Percentiles rank a stretch among this genome's conserved stretches.
Conservation (phyloP, 73 alveolate genomes). For the Paramecium biaurelia region DNA sequence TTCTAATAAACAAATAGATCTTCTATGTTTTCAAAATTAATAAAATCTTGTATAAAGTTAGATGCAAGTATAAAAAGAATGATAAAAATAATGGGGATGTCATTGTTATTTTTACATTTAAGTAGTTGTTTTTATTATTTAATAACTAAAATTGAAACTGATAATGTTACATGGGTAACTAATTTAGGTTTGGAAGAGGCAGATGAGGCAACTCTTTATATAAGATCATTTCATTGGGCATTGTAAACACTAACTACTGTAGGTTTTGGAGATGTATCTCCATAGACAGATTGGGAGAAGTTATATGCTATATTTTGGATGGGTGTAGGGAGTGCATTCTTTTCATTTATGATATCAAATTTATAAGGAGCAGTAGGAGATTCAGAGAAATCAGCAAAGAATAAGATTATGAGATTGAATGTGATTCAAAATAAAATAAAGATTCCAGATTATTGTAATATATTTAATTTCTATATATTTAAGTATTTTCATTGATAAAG, state of each 20-base stretch:
- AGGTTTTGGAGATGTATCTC: conserved; percentile 71
- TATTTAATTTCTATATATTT: not conserved
- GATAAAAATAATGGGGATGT: conserved; percentile 60
- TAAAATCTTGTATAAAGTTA: conserved; percentile 40
- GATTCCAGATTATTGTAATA: conserved; percentile 6
- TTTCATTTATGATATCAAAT: conserved; percentile 68
- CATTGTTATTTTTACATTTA: conserved; percentile 65
- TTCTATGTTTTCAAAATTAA: conserved; percentile 18
- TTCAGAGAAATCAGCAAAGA: conserved; percentile 21
- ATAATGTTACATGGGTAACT: conserved; percentile 64
- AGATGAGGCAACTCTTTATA: conserved; percentile 35
- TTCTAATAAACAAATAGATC: conserved; percentile 56
- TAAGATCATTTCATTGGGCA: conserved; percentile 69
- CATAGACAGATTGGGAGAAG: conserved; percentile 60
- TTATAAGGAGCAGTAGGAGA: conserved; percentile 55
- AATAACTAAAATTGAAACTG: conserved; percentile 53
- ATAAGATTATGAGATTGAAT: conserved; percentile 43
- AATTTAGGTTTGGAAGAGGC: conserved; percentile 37
- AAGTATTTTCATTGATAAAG: conserved; percentile 11
- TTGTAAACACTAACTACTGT: conserved; percentile 70
- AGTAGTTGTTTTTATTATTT: conserved; percentile 66
- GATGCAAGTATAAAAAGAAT: conserved; percentile 66
- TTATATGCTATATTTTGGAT: conserved; percentile 62
- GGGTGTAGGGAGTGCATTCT: conserved; percentile 70
- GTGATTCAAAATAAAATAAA: not conserved